phyloP scores from a whole-genome alignment of 140 eudicot species.

The Anethum foeniculum region DNA sequence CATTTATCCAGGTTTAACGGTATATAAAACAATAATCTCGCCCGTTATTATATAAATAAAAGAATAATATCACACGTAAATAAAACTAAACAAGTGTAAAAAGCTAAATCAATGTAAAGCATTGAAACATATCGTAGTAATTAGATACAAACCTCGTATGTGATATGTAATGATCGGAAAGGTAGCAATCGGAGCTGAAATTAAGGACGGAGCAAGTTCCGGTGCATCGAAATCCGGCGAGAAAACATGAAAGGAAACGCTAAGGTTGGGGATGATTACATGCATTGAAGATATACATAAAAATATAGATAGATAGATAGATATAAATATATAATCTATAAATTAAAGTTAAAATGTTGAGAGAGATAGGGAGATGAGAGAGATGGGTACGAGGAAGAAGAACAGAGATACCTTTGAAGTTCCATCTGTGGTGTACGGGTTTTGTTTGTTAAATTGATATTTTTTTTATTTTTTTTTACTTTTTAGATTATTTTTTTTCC shows the following conservation, averaged over 20 bases:
- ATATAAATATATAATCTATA: neutral
- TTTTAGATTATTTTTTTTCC: too few species aligned
- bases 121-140: neutral
- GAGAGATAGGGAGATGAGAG: neutral
- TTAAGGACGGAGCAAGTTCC: constrained; percentile 12
- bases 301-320: neutral
- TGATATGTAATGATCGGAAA: neutral
- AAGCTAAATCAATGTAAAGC: neutral
- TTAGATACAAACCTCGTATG: neutral
- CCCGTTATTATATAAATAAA: too few species aligned
- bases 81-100: too few species aligned
- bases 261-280: neutral
- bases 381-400: neutral
- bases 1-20: too few species aligned
- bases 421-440: too few species aligned
- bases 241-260: neutral
- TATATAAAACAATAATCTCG: neutral
- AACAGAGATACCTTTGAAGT: too few species aligned
- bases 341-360: neutral
- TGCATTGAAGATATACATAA: neutral
- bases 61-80: neutral
- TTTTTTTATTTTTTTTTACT: too few species aligned
- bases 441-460: too few species aligned
- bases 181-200: constrained; percentile 9
- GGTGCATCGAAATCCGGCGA: neutral